These are phyloP conservation scores for Meira miltonrushii DNA, from an alignment of 1,284 basidiomycete genomes.

Conservation along the genomic window DNA sequence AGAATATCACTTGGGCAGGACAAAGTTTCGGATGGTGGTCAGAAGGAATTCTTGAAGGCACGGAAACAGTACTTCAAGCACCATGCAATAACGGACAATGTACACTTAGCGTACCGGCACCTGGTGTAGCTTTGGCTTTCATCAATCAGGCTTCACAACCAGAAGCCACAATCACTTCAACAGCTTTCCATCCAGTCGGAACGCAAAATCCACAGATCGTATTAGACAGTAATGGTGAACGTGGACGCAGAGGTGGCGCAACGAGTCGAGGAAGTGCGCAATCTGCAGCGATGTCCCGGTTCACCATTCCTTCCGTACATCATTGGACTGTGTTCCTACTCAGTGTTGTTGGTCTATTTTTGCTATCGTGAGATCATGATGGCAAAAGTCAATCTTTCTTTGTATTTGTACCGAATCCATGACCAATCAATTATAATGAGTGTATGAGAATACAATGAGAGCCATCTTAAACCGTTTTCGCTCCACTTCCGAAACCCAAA, in stretches of 20 bases:
- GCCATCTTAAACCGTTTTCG: conserved; percentile 22
- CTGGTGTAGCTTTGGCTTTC: conserved; percentile 69
- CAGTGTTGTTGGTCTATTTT: background rate
- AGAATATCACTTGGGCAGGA: conserved; percentile 68
- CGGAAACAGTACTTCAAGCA: conserved; percentile 59
- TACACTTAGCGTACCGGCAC: conserved; percentile 64
- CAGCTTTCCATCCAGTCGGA: conserved; percentile 13
- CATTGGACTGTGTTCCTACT: background rate
- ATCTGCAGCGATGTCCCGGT: background rate
- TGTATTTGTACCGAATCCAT: background rate
- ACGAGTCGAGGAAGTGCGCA: background rate
- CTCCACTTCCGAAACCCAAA: conserved; percentile 29
- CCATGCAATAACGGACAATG: conserved; percentile 61
- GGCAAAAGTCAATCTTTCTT: background rate
- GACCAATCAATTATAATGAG: background rate
- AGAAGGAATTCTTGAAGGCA: conserved; percentile 63
- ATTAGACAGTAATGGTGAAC: conserved; percentile 3
- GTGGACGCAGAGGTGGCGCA: conserved; percentile 4
- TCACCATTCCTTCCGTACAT: background rate
- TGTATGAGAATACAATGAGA: background rate
- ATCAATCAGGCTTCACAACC: conserved; percentile 51
- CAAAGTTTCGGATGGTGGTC: conserved; percentile 69
- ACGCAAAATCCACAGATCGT: conserved; percentile 11
- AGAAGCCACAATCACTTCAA: conserved; percentile 3
- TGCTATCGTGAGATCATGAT: background rate